Evolutionary conservation across 805 yeast genomes (phyloP).

Genomic region (Ogataea glucozyma): DNA sequence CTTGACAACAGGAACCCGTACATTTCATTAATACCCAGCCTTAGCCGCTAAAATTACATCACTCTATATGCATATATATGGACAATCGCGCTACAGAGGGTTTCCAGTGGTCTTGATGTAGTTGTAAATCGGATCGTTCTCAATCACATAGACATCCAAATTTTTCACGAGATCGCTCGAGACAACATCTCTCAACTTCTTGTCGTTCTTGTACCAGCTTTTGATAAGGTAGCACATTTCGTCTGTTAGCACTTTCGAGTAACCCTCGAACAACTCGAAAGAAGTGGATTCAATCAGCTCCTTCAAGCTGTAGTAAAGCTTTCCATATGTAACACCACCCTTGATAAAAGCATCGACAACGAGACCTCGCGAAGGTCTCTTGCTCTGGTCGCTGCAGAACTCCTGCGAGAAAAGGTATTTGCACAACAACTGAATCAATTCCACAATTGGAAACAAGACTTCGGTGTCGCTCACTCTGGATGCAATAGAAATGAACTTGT

Average conservation of each 20-base stretch:
- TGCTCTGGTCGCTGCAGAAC: slow-evolving; percentile 14
- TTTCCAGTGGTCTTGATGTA: slow-evolving; percentile 44
- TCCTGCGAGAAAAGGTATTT: slow-evolving; percentile 45
- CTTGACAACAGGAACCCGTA: too few species aligned
- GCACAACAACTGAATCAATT: slow-evolving; percentile 64
- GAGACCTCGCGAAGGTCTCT: slow-evolving; percentile 43
- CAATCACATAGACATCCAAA: slow-evolving; percentile 48
- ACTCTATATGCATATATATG: slow-evolving; percentile 1
- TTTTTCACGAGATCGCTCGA: slow-evolving; percentile 45
- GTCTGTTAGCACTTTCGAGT: slow-evolving; percentile 38
- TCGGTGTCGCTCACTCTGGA: slow-evolving; percentile 66
- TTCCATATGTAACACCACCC: slow-evolving; percentile 64
- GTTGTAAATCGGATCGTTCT: slow-evolving; percentile 57
- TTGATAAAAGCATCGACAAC: slow-evolving; percentile 62
- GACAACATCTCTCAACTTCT: slow-evolving; percentile 59
- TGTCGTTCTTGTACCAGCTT: slow-evolving; percentile 66
- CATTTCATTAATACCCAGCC: neutral
- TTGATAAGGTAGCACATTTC: slow-evolving; percentile 68
- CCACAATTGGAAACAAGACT: slow-evolving; percentile 75
- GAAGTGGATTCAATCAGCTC: slow-evolving; percentile 62
- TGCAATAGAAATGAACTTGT: slow-evolving; percentile 50
- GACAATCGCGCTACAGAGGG: slow-evolving; percentile 21
- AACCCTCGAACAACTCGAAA: slow-evolving; percentile 51
- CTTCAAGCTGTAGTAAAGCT: slow-evolving; percentile 62
- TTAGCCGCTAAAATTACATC: slow-evolving; percentile 1